phyloP scores from a whole-genome alignment of 257 asterid species.

The Buddleja alternifolia region DNA sequence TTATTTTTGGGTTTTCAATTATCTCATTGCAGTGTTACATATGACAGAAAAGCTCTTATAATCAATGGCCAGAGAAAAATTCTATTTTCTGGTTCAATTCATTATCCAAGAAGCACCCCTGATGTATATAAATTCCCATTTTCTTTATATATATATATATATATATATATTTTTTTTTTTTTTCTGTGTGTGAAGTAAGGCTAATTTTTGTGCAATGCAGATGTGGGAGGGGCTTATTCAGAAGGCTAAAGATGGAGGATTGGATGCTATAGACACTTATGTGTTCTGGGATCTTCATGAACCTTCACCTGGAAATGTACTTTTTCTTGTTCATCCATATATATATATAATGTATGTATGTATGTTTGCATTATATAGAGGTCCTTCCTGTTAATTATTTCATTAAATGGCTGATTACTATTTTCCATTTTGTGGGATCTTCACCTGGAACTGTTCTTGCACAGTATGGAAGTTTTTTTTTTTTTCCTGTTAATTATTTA shows the following conservation, averaged over 20 bases:
- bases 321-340: not conserved
- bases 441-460: too few relatives aligned
- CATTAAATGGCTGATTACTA: too few relatives aligned
- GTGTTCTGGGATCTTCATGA: conserved; percentile 95
- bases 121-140: conserved; percentile 46
- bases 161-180: too few relatives aligned
- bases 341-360: too few relatives aligned
- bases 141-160: not conserved
- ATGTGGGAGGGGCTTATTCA: conserved; percentile 96
- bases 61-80: conserved; percentile 85
- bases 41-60: conserved; percentile 70
- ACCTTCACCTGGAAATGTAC: conserved; percentile 90
- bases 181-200: not conserved
- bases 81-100: conserved; percentile 89
- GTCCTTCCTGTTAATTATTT: too few relatives aligned
- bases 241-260: conserved; percentile 95
- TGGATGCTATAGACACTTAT: conserved; percentile 87
- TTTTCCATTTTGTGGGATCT: not conserved
- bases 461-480: not conserved
- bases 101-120: conserved; percentile 94
- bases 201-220: conserved; percentile 51
- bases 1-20: conserved; percentile 35
- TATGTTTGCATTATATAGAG: too few relatives aligned
- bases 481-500: not conserved
- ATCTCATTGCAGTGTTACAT: conserved; percentile 69